Evolutionary conservation across 805 yeast species (phyloP).

Genomic region (Candida pini): DNA sequence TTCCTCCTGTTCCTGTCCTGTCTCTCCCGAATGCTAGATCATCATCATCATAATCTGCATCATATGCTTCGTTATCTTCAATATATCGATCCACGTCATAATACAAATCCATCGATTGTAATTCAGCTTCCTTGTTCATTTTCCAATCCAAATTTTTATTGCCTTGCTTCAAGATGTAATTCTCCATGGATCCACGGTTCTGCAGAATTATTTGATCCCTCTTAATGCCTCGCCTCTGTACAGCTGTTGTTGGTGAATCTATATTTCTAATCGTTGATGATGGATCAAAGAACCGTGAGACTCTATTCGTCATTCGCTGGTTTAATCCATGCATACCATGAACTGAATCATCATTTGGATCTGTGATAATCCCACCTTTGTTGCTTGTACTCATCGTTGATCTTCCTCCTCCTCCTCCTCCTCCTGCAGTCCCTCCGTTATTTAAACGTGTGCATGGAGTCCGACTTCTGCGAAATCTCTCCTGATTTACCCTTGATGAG

Average conservation of each 20-base stretch:
- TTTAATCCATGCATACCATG: no score
- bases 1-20: background rate
- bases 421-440: no score
- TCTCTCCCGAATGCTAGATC: no score
- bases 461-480: no score
- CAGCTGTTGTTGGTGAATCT: slow-evolving; percentile 3
- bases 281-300: no score
- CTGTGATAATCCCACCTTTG: no score
- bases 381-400: no score
- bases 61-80: slow-evolving; percentile 20
- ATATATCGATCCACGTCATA: slow-evolving; percentile 13
- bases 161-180: slow-evolving; percentile 22
- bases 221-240: slow-evolving; percentile 4
- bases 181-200: slow-evolving; percentile 24
- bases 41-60: slow-evolving; percentile 25
- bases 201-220: slow-evolving; percentile 10
- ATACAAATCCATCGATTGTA: slow-evolving; percentile 6
- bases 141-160: slow-evolving; percentile 7
- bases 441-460: no score
- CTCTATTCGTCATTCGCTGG: no score
- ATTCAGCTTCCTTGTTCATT: slow-evolving; percentile 17
- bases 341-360: no score
- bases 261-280: slow-evolving; percentile 1
- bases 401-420: no score
- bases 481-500: no score